These are phyloP conservation scores for Starmerella bombicola DNA, from an alignment of 805 yeast species.

Conservation along the genomic window DNA sequence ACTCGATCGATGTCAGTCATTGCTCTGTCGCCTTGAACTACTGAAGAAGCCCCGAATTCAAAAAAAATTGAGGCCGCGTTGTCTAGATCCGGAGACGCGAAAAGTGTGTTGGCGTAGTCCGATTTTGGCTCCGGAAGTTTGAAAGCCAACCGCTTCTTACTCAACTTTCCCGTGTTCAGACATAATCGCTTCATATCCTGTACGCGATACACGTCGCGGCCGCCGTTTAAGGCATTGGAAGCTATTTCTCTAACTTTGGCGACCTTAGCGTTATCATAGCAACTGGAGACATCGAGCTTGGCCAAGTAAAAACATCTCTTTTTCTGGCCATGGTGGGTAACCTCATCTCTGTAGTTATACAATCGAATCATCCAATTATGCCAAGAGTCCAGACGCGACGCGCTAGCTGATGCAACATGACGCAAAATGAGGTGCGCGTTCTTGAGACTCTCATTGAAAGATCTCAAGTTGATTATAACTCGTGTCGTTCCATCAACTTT, in stretches of 20 bases:
- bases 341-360: slow-evolving; percentile 29
- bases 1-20: slow-evolving; percentile 38
- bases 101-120: neutral
- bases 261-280: slow-evolving; percentile 53
- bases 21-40: slow-evolving; percentile 1
- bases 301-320: slow-evolving; percentile 37
- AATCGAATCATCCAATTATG: slow-evolving; percentile 34
- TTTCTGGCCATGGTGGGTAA: neutral
- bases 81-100: neutral
- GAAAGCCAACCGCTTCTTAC: neutral
- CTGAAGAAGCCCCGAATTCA: neutral
- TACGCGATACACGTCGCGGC: neutral
- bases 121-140: neutral
- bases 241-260: slow-evolving; percentile 9
- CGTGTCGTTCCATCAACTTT: slow-evolving; percentile 16
- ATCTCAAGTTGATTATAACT: slow-evolving; percentile 17
- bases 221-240: slow-evolving; percentile 1
- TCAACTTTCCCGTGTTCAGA: neutral
- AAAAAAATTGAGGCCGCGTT: neutral
- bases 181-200: neutral
- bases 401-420: slow-evolving; percentile 32
- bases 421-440: slow-evolving; percentile 24
- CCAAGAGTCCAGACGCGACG: slow-evolving; percentile 20
- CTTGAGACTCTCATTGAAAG: slow-evolving; percentile 9
- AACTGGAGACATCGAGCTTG: slow-evolving; percentile 64